Conservation (phyloP, 1,284 basidiomycete genomes). For the Phenoliferia sp. region DNA sequence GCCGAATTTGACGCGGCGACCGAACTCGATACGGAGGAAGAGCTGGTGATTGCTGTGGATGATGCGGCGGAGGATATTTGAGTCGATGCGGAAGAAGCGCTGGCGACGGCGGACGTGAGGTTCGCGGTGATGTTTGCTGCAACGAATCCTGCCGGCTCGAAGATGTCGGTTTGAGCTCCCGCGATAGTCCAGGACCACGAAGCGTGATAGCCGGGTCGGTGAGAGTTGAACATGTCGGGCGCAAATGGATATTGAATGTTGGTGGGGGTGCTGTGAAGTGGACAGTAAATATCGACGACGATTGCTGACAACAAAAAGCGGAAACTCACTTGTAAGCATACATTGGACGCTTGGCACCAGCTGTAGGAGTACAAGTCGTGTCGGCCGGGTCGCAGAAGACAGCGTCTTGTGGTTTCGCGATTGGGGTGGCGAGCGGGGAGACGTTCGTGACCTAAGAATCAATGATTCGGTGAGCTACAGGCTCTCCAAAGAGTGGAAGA, state of each 20-base stretch:
- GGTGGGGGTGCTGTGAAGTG: not conserved
- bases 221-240: conserved; percentile 7
- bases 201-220: conserved; percentile 23
- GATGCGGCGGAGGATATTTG: no score
- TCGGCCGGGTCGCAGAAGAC: not conserved
- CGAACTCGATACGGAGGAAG: no score
- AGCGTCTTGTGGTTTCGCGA: conserved; percentile 5
- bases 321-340: conserved; percentile 21
- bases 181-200: conserved; percentile 17
- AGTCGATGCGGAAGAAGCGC: no score
- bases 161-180: conserved; percentile 32
- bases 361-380: not conserved
- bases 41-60: no score
- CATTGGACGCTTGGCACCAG: conserved; percentile 24
- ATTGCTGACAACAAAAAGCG: not conserved
- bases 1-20: no score
- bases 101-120: no score
- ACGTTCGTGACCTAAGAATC: conserved; percentile 9
- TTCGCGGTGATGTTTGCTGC: no score
- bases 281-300: not conserved
- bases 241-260: not conserved
- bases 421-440: not conserved
- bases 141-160: no score
- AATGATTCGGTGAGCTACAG: no score
- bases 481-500: no score